Conservation (phyloP, 306 rosid genomes). For the Vigna mungo region DNA sequence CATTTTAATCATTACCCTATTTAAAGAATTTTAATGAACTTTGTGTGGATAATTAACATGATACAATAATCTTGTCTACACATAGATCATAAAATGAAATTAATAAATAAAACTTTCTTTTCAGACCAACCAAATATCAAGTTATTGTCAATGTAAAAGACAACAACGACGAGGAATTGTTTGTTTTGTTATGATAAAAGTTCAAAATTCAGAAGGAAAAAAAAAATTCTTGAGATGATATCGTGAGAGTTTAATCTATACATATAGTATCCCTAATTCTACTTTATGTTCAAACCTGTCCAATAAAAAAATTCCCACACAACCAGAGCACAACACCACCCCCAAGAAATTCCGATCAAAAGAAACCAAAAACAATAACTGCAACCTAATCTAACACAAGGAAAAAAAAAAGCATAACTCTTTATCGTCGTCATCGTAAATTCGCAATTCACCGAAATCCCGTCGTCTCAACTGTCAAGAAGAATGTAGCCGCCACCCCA, state of each 20-base stretch:
- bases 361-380: not conserved
- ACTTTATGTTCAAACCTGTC: constrained; percentile 34
- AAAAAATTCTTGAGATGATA: not conserved
- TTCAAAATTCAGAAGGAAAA: not conserved
- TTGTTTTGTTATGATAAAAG: too few species aligned
- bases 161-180: too few species aligned
- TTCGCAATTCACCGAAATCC: not conserved
- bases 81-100: too few species aligned
- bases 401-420: not conserved
- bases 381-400: not conserved
- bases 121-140: too few species aligned
- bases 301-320: not conserved
- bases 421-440: constrained; percentile 44
- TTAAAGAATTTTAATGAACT: too few species aligned
- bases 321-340: not conserved
- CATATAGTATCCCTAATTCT: not conserved
- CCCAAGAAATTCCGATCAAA: not conserved
- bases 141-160: too few species aligned
- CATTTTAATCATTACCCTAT: too few species aligned
- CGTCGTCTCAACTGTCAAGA: constrained; percentile 1
- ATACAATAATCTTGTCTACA: too few species aligned
- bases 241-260: not conserved
- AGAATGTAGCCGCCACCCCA: constrained; percentile 48
- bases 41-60: too few species aligned
- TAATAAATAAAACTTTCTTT: too few species aligned